phyloP scores from a whole-genome alignment of 495 filamentous ascomycete genomes.

The Hypoxylon cercidicola region DNA sequence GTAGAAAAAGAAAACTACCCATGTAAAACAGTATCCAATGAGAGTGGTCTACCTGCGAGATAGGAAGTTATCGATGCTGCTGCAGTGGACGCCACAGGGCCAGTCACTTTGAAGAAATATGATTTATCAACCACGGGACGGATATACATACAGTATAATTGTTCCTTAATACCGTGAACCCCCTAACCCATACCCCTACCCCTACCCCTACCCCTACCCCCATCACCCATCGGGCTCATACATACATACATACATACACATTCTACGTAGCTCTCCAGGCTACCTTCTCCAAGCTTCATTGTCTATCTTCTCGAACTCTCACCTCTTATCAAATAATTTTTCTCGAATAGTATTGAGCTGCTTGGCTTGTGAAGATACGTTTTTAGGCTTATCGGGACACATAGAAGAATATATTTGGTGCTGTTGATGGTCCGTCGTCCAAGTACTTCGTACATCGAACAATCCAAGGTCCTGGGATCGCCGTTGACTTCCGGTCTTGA shows the following conservation, averaged over 20 bases:
- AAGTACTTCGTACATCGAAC: conserved; percentile 17
- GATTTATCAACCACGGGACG: conserved; percentile 17
- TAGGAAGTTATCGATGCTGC: conserved; percentile 17
- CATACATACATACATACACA: background rate
- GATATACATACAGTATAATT: conserved; percentile 38
- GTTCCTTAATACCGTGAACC: conserved; percentile 40
- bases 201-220: conserved; percentile 24
- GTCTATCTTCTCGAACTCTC: conserved; percentile 2
- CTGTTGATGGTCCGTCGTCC: conserved; percentile 20
- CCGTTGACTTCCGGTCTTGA: conserved; percentile 16
- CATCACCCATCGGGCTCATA: conserved; percentile 8
- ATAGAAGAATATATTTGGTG: background rate
- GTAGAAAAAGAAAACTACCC: conserved; percentile 17
- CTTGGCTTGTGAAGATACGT: conserved; percentile 16
- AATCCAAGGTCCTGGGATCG: conserved; percentile 12
- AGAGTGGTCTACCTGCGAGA: conserved; percentile 22
- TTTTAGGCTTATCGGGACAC: background rate
- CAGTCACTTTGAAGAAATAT: conserved; percentile 41
- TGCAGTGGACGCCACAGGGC: conserved; percentile 22
- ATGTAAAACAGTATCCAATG: conserved; percentile 24
- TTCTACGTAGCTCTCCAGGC: conserved; percentile 1
- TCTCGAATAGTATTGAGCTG: conserved; percentile 7
- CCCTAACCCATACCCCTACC: too few species aligned
- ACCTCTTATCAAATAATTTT: conserved; percentile 6
- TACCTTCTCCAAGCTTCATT: conserved; percentile 13